These are phyloP conservation scores for Penicillium nucicola DNA, from an alignment of 495 filamentous ascomycete species.

Conservation along the genomic window DNA sequence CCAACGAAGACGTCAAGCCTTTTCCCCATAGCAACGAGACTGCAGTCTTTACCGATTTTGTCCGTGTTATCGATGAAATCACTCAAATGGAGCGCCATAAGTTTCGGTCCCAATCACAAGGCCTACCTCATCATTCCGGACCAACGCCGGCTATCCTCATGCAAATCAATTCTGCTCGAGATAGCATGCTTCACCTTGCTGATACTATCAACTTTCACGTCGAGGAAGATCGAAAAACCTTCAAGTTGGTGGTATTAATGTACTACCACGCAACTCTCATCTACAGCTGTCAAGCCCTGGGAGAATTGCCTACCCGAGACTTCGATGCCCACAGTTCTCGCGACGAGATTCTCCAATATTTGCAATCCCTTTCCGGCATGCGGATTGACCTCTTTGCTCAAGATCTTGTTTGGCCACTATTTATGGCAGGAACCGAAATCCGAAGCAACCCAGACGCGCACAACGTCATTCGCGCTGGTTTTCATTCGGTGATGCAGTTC, in stretches of 20 bases:
- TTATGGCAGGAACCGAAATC: constrained; percentile 25
- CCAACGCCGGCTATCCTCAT: constrained; percentile 8
- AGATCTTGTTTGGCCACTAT: constrained; percentile 27
- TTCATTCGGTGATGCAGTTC: constrained; percentile 14
- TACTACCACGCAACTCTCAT: constrained; percentile 26
- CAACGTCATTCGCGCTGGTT: constrained; percentile 2
- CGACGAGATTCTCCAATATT: constrained; percentile 16
- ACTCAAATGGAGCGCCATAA: constrained; percentile 11
- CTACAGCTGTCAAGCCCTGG: constrained; percentile 22
- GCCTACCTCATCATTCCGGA: neutral
- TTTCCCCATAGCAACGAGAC: constrained; percentile 4
- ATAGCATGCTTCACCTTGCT: constrained; percentile 9
- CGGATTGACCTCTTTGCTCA: constrained; percentile 17
- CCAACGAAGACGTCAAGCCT: constrained; percentile 1
- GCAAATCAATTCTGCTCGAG: constrained; percentile 14
- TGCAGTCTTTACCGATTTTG: constrained; percentile 14
- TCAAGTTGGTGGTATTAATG: constrained; percentile 19
- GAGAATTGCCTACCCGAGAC: neutral
- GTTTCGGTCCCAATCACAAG: neutral
- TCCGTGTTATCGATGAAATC: constrained; percentile 16
- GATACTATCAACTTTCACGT: constrained; percentile 17
- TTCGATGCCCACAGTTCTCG: constrained; percentile 9
- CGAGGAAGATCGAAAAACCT: constrained; percentile 10
- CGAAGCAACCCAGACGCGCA: constrained; percentile 4
- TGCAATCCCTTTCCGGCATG: constrained; percentile 15